A percentile compares a stretch with the other conserved stretches of the same genome.
phyloP scores from a whole-genome alignment of 225 moss, liverwort and hornwort species.

The Ulota crispa region DNA sequence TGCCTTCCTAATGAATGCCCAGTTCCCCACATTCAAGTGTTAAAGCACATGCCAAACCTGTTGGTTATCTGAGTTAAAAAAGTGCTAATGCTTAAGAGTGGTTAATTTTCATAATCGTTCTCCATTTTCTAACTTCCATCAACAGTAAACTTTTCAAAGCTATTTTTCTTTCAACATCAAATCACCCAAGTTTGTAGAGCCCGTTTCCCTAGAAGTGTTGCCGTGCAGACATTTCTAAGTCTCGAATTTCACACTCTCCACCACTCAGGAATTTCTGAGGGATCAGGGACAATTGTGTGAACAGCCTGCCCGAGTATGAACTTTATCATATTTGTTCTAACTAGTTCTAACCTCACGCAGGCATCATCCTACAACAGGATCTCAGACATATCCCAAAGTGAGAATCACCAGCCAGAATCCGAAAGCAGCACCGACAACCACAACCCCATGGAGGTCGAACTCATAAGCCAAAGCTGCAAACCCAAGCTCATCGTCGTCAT shows the following conservation, averaged over 20 bases:
- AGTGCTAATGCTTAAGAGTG: not conserved
- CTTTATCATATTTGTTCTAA: not conserved
- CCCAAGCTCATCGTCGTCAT: slow-evolving; percentile 57
- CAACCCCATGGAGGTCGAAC: slow-evolving; percentile 21
- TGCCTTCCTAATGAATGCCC: not conserved
- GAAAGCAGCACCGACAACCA: slow-evolving; percentile 11
- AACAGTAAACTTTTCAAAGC: not conserved
- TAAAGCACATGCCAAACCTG: not conserved
- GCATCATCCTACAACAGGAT: slow-evolving; percentile 43
- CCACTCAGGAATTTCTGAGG: no score
- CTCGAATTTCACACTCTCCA: no score
- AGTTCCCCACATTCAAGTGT: not conserved
- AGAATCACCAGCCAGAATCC: slow-evolving; percentile 18
- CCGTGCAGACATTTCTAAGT: no score
- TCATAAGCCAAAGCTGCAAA: slow-evolving; percentile 29
- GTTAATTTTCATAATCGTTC: not conserved
- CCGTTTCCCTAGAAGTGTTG: no score
- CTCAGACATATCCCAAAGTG: slow-evolving; percentile 22
- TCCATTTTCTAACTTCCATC: not conserved
- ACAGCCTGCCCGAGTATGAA: not conserved
- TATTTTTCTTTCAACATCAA: not conserved
- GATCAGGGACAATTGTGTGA: no score
- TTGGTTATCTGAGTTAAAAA: not conserved
- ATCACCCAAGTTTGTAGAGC: not conserved
- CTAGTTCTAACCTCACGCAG: slow-evolving; percentile 20